These are phyloP conservation scores for Ganoderma meredithae DNA, from an alignment of 1,284 basidiomycete genomes.

Conservation along the genomic window DNA sequence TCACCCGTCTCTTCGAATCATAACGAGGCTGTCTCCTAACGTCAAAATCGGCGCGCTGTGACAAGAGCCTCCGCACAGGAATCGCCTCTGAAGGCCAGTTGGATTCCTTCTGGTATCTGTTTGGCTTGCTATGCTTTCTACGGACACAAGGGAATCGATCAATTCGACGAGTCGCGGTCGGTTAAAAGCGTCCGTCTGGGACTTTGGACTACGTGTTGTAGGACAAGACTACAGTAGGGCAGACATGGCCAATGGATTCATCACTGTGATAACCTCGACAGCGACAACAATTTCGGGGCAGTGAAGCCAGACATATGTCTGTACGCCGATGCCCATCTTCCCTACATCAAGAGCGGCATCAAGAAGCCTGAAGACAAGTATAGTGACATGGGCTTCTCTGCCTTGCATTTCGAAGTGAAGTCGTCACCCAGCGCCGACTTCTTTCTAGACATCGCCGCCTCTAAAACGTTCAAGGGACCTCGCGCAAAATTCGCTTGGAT, in stretches of 20 bases:
- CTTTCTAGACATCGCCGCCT: not conserved
- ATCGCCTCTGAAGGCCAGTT: too few relatives aligned
- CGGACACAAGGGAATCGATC: too few relatives aligned
- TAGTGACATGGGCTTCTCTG: conserved; percentile 13
- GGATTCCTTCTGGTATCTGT: too few relatives aligned
- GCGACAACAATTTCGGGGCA: not conserved
- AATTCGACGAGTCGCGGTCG: too few relatives aligned
- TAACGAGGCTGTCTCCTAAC: too few relatives aligned
- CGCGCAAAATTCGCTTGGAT: not conserved
- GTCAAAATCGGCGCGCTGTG: too few relatives aligned
- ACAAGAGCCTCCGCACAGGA: conserved; percentile 1
- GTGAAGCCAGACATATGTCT: conserved; percentile 22
- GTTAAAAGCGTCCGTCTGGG: too few relatives aligned
- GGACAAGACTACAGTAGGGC: too few relatives aligned
- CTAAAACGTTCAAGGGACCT: not conserved
- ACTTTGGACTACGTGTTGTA: too few relatives aligned
- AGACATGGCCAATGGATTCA: not conserved
- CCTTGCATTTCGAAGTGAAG: conserved; percentile 19
- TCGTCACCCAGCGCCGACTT: not conserved
- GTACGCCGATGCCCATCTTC: conserved; percentile 1
- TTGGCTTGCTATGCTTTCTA: too few relatives aligned
- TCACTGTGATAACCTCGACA: conserved; percentile 2
- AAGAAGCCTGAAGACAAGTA: not conserved
- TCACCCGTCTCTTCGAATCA: too few relatives aligned
- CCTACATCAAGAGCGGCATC: not conserved